These are phyloP conservation scores for Cyclanthera cordifolia DNA, from an alignment of 306 rosid species.

Conservation along the genomic window DNA sequence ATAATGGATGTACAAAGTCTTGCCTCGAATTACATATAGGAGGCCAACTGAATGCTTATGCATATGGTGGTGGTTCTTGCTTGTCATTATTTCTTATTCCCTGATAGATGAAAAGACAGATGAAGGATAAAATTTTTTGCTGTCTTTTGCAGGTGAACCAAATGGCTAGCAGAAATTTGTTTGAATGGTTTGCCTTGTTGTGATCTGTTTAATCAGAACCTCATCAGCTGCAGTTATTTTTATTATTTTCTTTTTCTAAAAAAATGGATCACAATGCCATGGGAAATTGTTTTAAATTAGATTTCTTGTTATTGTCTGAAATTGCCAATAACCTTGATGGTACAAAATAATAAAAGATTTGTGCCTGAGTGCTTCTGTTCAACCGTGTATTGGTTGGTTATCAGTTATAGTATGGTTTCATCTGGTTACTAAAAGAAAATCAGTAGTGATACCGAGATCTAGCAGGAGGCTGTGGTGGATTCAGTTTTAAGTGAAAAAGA, in stretches of 20 bases:
- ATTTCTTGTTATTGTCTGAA: not conserved
- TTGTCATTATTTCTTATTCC: not conserved
- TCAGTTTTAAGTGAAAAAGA: not conserved
- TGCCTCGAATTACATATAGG: not conserved
- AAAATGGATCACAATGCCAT: slow-evolving; percentile 9
- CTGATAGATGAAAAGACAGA: not conserved
- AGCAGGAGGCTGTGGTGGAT: not conserved
- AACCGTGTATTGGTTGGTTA: not conserved
- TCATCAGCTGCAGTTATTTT: not conserved
- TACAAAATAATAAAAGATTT: slow-evolving; percentile 2
- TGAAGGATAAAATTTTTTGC: not conserved
- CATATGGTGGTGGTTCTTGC: not conserved
- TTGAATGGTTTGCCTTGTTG: slow-evolving; percentile 6
- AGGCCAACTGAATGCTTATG: not conserved
- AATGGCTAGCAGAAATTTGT: slow-evolving; percentile 2
- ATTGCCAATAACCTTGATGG: not conserved
- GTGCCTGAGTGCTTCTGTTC: not conserved
- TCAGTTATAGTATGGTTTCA: not conserved
- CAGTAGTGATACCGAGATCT: not conserved
- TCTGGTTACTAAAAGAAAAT: not conserved
- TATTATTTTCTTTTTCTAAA: not conserved
- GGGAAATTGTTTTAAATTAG: not conserved
- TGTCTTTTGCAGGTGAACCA: slow-evolving; percentile 9
- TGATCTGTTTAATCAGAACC: not conserved
- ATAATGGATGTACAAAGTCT: not conserved